Conservation (phyloP, 1,284 basidiomycete genomes). For the Lignosus rhinocerotis region DNA sequence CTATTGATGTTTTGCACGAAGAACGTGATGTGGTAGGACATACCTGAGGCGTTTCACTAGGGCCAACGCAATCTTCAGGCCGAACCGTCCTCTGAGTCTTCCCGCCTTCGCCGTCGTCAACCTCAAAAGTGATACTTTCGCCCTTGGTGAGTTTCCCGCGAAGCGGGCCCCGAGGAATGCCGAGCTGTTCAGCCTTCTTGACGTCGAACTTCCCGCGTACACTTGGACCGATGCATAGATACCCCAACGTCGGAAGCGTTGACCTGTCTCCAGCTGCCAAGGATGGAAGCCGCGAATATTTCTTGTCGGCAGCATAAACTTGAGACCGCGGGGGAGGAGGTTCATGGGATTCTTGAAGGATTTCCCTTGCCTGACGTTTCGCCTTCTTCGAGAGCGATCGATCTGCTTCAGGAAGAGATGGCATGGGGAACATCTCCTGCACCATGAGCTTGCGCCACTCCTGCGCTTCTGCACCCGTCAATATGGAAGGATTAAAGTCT, state of each 20-base stretch:
- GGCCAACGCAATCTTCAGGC: constrained; percentile 61
- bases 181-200: constrained; percentile 63
- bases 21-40: constrained; percentile 19
- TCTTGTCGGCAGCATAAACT: neutral
- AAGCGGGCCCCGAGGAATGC: constrained; percentile 62
- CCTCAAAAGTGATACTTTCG: constrained; percentile 53
- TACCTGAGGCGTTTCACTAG: constrained; percentile 51
- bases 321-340: neutral
- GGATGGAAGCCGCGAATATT: constrained; percentile 9
- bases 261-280: constrained; percentile 1
- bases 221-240: constrained; percentile 76
- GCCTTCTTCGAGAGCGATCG: neutral
- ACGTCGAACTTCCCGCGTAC: constrained; percentile 88
- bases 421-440: constrained; percentile 58
- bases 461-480: constrained; percentile 45
- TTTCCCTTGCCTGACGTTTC: constrained; percentile 6
- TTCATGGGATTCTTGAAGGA: neutral
- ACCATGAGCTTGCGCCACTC: constrained; percentile 54
- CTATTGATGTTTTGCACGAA: neutral
- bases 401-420: constrained; percentile 18
- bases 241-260: constrained; percentile 34
- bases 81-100: constrained; percentile 47
- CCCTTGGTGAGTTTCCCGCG: constrained; percentile 50
- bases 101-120: constrained; percentile 43
- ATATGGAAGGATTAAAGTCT: constrained; percentile 38